These are phyloP conservation scores for Petrea volubilis DNA, from an alignment of 257 asterid genomes.

Conservation along the genomic window DNA sequence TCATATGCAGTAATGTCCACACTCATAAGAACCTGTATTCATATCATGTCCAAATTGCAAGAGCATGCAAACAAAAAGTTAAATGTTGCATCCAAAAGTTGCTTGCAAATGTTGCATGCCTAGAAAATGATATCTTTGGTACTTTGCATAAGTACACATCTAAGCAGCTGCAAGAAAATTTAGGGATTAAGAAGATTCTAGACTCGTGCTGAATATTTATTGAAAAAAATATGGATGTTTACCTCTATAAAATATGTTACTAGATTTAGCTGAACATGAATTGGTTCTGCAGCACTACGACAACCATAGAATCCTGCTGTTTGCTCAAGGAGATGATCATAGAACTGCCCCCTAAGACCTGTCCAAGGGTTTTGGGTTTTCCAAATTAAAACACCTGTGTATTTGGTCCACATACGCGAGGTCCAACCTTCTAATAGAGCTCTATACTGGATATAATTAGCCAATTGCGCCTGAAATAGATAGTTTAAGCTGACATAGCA, in stretches of 20 bases:
- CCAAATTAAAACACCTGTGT: constrained; percentile 96
- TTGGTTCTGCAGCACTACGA: constrained; percentile 90
- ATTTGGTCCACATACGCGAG: constrained; percentile 95
- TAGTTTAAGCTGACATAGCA: constrained; percentile 2
- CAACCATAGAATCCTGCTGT: constrained; percentile 98
- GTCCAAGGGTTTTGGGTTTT: constrained; percentile 99
- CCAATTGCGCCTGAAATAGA: constrained; percentile 83
- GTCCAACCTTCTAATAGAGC: constrained; percentile 99
- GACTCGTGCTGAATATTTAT: not conserved
- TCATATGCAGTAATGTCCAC: not conserved
- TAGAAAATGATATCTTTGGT: not conserved
- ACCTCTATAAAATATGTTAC: constrained; percentile 76
- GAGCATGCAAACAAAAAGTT: not conserved
- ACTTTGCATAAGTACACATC: not conserved
- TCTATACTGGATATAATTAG: constrained; percentile 87
- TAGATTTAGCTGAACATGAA: constrained; percentile 93
- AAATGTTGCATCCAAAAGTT: not conserved
- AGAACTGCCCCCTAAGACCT: constrained; percentile 95
- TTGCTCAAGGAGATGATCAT: constrained; percentile 96
- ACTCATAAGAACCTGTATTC: not conserved
- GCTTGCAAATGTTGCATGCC: constrained; percentile 9
- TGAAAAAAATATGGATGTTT: not conserved
- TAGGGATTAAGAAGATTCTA: not conserved
- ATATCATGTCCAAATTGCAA: not conserved
- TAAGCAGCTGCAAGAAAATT: not conserved